These are phyloP conservation scores for Clarireedia paspali DNA, from an alignment of 2,329 filamentous ascomycete species.

Conservation along the genomic window DNA sequence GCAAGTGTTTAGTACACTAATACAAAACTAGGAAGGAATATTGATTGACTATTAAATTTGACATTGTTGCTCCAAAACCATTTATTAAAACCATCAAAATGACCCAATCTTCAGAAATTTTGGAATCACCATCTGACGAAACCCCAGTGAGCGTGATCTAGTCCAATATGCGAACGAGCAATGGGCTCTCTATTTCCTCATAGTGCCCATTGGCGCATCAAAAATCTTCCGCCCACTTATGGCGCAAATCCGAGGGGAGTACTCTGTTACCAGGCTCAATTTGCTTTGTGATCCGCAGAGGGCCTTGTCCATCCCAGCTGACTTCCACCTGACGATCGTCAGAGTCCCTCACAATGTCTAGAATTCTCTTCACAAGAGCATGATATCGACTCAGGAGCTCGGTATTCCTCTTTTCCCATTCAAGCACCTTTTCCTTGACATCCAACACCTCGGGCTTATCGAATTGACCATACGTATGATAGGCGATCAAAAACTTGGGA, in stretches of 20 bases:
- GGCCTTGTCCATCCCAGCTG: conserved; percentile 13
- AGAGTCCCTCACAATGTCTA: conserved; percentile 18
- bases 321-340: conserved; percentile 11
- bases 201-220: background rate
- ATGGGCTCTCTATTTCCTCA: background rate
- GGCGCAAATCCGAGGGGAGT: conserved; percentile 18
- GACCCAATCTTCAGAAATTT: too few species aligned
- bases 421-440: conserved; percentile 9
- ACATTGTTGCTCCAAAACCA: too few species aligned
- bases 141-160: too few species aligned
- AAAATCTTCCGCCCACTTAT: background rate
- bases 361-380: conserved; percentile 16
- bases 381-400: conserved; percentile 15
- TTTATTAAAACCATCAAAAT: too few species aligned
- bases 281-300: conserved; percentile 17
- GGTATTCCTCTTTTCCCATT: conserved; percentile 17
- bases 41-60: too few species aligned
- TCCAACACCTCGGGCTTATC: conserved; percentile 17
- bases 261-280: conserved; percentile 16
- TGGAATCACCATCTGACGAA: too few species aligned
- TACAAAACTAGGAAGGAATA: too few species aligned
- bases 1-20: too few species aligned
- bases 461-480: conserved; percentile 38
- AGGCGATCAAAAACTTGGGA: conserved; percentile 43
- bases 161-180: too few species aligned